Evolutionary conservation across 2,329 filamentous ascomycete species (phyloP).

Genomic region (Aspergillus cejpii): DNA sequence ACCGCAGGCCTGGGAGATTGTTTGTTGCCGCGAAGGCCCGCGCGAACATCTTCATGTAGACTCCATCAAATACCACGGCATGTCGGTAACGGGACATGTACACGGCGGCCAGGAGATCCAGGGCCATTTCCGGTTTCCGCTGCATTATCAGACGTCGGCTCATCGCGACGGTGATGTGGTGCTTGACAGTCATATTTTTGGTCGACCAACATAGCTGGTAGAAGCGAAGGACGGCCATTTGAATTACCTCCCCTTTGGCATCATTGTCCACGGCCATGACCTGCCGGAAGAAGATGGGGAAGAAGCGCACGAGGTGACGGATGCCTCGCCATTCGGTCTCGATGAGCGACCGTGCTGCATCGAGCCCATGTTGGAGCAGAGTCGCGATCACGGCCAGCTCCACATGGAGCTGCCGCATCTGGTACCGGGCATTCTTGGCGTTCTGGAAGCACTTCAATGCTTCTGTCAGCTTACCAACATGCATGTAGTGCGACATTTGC

Average conservation of each 20-base stretch:
- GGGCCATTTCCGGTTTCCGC: conserved; percentile 22
- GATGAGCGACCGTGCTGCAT: conserved; percentile 29
- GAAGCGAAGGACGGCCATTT: conserved; percentile 36
- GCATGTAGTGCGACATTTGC: conserved; percentile 35
- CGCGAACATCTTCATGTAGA: conserved; percentile 35
- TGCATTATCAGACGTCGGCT: conserved; percentile 25
- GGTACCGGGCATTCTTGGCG: conserved; percentile 25
- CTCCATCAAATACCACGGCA: conserved; percentile 30
- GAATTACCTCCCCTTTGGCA: conserved; percentile 24
- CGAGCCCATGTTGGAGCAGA: conserved; percentile 28
- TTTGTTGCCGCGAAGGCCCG: conserved; percentile 28
- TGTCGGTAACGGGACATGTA: conserved; percentile 35
- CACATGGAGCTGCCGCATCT: conserved; percentile 31
- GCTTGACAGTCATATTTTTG: conserved; percentile 30
- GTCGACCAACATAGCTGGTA: conserved; percentile 34
- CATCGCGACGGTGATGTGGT: conserved; percentile 29
- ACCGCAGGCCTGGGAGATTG: conserved; percentile 34
- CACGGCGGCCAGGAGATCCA: conserved; percentile 31
- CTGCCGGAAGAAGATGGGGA: conserved; percentile 34
- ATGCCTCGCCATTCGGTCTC: conserved; percentile 26
- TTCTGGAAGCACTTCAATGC: conserved; percentile 28
- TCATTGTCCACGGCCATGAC: conserved; percentile 22
- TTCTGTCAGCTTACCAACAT: conserved; percentile 30
- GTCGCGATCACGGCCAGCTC: conserved; percentile 34
- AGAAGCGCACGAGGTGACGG: conserved; percentile 19